These are phyloP conservation scores for Plasmodium malariae DNA, from an alignment of 169 alveolate species.

Conservation along the genomic window DNA sequence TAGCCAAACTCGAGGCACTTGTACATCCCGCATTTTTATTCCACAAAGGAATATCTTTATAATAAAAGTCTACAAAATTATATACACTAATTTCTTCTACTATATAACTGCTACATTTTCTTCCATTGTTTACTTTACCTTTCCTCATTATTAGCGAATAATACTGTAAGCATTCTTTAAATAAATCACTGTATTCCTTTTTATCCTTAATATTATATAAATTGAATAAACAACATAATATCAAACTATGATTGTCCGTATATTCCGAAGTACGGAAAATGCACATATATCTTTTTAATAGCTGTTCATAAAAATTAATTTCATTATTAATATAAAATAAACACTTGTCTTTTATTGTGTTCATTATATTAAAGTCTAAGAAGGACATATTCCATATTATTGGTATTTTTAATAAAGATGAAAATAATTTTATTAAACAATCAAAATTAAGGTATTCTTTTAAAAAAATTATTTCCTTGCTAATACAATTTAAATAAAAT, in stretches of 20 bases:
- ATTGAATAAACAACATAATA: slow-evolving; percentile 27
- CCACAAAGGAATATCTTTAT: slow-evolving; percentile 45
- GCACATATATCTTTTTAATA: slow-evolving; percentile 26
- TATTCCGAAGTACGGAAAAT: slow-evolving; percentile 31
- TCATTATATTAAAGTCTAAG: neutral
- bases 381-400: slow-evolving; percentile 54
- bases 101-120: neutral
- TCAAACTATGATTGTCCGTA: slow-evolving; percentile 35
- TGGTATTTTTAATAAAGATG: slow-evolving; percentile 40
- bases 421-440: slow-evolving; percentile 50
- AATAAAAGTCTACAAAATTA: slow-evolving; percentile 38
- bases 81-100: slow-evolving; percentile 36
- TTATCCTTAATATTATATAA: slow-evolving; percentile 4
- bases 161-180: slow-evolving; percentile 41
- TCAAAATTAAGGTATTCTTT: slow-evolving; percentile 42
- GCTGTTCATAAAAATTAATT: slow-evolving; percentile 49
- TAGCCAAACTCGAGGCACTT: neutral
- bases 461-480: slow-evolving; percentile 48
- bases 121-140: neutral
- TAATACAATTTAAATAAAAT: slow-evolving; percentile 36
- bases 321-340: slow-evolving; percentile 54
- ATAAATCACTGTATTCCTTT: neutral
- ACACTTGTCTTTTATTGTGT: slow-evolving; percentile 5
- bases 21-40: neutral
- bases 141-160: slow-evolving; percentile 2